These are phyloP conservation scores for Yamadazyma paraphyllophila DNA, from an alignment of 805 yeast species.

Conservation along the genomic window DNA sequence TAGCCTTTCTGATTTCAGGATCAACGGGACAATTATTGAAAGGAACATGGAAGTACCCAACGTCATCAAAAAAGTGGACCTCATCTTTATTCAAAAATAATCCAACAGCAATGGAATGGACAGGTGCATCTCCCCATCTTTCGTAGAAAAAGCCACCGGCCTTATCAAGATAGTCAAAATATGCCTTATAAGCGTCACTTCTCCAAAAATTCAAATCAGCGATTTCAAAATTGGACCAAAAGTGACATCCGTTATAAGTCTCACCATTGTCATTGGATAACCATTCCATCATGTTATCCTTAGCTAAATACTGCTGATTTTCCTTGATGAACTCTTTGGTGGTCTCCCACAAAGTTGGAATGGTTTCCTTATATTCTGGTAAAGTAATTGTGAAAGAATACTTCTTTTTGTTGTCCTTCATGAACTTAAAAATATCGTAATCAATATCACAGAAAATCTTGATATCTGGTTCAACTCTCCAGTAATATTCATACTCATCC, in stretches of 20 bases:
- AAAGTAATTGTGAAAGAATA: conserved; percentile 87
- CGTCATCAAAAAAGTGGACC: conserved; percentile 76
- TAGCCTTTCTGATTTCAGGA: conserved; percentile 48
- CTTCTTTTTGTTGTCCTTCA: conserved; percentile 72
- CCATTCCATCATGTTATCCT: conserved; percentile 67
- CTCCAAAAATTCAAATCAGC: conserved; percentile 76
- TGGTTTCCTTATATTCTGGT: conserved; percentile 79
- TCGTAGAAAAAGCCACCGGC: conserved; percentile 89
- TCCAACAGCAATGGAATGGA: conserved; percentile 84
- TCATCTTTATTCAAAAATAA: conserved; percentile 67
- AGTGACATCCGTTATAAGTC: conserved; percentile 78
- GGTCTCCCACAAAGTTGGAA: conserved; percentile 79
- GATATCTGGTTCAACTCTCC: conserved; percentile 92
- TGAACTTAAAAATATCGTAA: conserved; percentile 80
- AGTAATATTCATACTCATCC: conserved; percentile 80
- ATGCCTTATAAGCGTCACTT: conserved; percentile 62
- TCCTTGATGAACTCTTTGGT: conserved; percentile 64
- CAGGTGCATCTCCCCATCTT: conserved; percentile 95
- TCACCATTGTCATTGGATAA: conserved; percentile 66
- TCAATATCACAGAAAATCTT: conserved; percentile 78
- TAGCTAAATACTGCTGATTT: conserved; percentile 59
- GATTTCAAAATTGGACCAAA: conserved; percentile 89
- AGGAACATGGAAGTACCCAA: conserved; percentile 83
- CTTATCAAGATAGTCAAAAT: conserved; percentile 70
- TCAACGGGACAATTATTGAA: conserved; percentile 79